A percentile compares a stretch with the other conserved stretches of the same genome.
phyloP scores from a whole-genome alignment of 495 filamentous ascomycete genomes.

The Aspergillus conjunctus region DNA sequence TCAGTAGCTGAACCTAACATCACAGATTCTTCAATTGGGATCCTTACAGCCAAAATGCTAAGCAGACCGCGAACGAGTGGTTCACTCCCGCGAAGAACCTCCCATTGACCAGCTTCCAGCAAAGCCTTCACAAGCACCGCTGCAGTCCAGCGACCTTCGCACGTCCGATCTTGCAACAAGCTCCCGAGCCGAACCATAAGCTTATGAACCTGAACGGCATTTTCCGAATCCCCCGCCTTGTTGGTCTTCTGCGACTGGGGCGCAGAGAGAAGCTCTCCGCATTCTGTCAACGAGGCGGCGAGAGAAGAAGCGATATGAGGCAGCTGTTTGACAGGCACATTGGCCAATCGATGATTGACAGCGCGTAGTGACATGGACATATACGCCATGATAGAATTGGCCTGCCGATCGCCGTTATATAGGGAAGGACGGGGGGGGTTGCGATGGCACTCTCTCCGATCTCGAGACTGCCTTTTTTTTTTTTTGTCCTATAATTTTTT shows the following conservation, averaged over 20 bases:
- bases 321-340: constrained; percentile 62
- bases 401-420: neutral
- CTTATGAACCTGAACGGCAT: constrained; percentile 68
- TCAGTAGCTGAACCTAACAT: constrained; percentile 17
- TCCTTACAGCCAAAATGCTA: constrained; percentile 63
- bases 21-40: constrained; percentile 6
- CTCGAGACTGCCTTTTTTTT: constrained; percentile 10
- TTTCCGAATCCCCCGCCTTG: constrained; percentile 62
- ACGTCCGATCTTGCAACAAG: constrained; percentile 69
- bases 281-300: constrained; percentile 61
- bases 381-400: constrained; percentile 19
- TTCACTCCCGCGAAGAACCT: constrained; percentile 67
- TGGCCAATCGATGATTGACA: constrained; percentile 67
- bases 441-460: constrained; percentile 2
- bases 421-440: neutral
- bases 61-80: constrained; percentile 75
- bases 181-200: constrained; percentile 75
- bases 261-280: constrained; percentile 57
- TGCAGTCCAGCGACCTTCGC: constrained; percentile 73
- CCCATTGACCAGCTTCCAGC: constrained; percentile 79
- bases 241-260: constrained; percentile 47
- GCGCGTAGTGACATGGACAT: constrained; percentile 52
- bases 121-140: constrained; percentile 77
- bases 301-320: constrained; percentile 63
- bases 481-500: constrained; percentile 6